Conservation (phyloP, 2,329 filamentous ascomycete species). For the Laburnicola sp. region DNA sequence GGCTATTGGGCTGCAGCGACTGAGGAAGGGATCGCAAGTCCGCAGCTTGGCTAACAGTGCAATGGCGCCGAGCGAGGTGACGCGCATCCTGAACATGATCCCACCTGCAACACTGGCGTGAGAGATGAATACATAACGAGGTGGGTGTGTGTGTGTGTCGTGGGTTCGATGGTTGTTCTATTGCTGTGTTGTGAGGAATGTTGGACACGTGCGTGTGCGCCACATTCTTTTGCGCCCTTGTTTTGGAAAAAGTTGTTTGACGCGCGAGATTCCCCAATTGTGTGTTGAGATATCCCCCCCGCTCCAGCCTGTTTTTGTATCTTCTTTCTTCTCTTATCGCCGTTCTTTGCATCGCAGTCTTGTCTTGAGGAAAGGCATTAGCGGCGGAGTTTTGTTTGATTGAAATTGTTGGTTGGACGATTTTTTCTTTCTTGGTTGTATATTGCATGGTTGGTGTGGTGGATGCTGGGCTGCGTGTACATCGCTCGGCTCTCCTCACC, state of each 20-base stretch:
- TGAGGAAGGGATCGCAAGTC: constrained; percentile 60
- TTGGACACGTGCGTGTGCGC: neutral
- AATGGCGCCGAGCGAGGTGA: constrained; percentile 53
- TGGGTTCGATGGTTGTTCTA: neutral
- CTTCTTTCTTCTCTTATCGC: neutral
- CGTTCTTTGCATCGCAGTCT: constrained; percentile 1
- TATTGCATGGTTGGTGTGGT: constrained; percentile 1
- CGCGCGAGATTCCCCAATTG: neutral
- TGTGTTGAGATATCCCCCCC: constrained; percentile 15
- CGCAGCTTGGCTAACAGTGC: constrained; percentile 57
- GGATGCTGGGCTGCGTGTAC: too few species aligned
- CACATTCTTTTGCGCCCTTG: neutral
- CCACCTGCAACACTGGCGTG: constrained; percentile 27
- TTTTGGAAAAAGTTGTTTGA: too few species aligned
- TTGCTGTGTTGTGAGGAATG: neutral
- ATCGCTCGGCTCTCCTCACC: too few species aligned
- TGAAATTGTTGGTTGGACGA: too few species aligned
- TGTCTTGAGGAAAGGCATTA: constrained; percentile 30
- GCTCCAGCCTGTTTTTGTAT: too few species aligned
- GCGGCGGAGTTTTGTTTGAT: constrained; percentile 34
- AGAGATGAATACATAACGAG: neutral
- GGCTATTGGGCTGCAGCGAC: constrained; percentile 59
- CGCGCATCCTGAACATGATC: constrained; percentile 41
- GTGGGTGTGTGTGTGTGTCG: neutral
- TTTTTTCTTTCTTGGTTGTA: constrained; percentile 3